Conservation (phyloP, 78 protist genomes). For the Emiliania huxleyi region DNA sequence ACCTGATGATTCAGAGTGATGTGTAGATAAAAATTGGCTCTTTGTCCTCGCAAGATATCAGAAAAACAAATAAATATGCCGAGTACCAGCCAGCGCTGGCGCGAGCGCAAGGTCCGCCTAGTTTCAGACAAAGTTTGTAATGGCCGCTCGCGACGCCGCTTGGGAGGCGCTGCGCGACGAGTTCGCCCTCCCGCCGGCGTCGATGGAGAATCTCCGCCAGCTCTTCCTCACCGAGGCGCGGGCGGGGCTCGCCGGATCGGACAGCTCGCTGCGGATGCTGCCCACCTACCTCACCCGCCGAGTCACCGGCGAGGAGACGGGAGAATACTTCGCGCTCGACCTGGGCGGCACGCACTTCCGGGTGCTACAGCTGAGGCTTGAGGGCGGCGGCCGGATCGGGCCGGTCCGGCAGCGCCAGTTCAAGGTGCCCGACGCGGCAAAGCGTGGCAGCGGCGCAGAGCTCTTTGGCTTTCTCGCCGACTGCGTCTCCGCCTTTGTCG, state of each 20-base stretch:
- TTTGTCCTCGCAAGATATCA: too few relatives aligned
- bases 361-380: conserved; percentile 31
- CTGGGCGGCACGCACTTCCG: conserved; percentile 66
- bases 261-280: not conserved
- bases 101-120: too few relatives aligned
- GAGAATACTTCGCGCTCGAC: conserved; percentile 54
- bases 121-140: too few relatives aligned
- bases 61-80: too few relatives aligned
- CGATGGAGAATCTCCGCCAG: too few relatives aligned
- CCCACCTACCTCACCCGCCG: not conserved
- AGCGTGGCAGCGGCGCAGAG: not conserved
- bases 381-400: conserved; percentile 1
- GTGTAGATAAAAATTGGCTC: too few relatives aligned
- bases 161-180: too few relatives aligned
- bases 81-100: too few relatives aligned
- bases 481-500: not conserved
- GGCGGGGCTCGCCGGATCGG: not conserved
- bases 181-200: too few relatives aligned
- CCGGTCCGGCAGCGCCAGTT: not conserved
- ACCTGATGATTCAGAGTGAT: too few relatives aligned
- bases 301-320: conserved; percentile 27
- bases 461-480: conserved; percentile 55
- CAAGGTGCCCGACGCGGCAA: not conserved
- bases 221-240: not conserved
- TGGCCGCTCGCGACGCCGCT: too few relatives aligned